Percentiles rank a stretch among this genome's conserved stretches.
phyloP scores from a whole-genome alignment of 768 basidiomycete species.

The Pleurotus sapidus region DNA sequence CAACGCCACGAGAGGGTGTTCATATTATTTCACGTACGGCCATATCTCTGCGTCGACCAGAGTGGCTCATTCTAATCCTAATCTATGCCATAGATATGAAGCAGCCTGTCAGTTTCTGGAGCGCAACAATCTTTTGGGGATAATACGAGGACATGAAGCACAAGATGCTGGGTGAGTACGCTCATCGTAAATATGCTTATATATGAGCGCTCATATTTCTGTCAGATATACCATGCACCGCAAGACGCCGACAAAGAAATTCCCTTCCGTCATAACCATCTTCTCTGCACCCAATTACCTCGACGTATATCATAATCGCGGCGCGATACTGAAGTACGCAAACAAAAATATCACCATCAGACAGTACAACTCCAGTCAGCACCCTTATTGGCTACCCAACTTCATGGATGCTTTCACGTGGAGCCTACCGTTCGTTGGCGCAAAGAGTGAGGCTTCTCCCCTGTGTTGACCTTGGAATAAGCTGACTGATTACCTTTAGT shows the following conservation, averaged over 20 bases:
- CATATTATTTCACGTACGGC: slow-evolving; percentile 87
- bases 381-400: slow-evolving; percentile 95
- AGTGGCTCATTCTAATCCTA: neutral
- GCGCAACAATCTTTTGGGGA: slow-evolving; percentile 84
- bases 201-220: neutral
- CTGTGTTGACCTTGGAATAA: neutral
- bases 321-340: slow-evolving; percentile 94
- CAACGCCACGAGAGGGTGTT: slow-evolving; percentile 88
- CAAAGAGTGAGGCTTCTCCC: slow-evolving; percentile 69
- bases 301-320: slow-evolving; percentile 95
- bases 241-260: slow-evolving; percentile 92
- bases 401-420: slow-evolving; percentile 99
- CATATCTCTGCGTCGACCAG: neutral
- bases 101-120: slow-evolving; percentile 95
- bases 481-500: slow-evolving; percentile 48
- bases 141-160: slow-evolving; percentile 96
- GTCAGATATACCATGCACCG: slow-evolving; percentile 88
- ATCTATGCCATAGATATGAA: slow-evolving; percentile 48
- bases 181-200: neutral
- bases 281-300: slow-evolving; percentile 98
- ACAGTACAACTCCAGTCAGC: slow-evolving; percentile 77
- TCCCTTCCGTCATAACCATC: slow-evolving; percentile 96
- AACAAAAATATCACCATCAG: slow-evolving; percentile 96
- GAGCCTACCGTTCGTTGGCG: slow-evolving; percentile 95
- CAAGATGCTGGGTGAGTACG: slow-evolving; percentile 85